Evolutionary conservation across 2,329 filamentous ascomycete genomes (phyloP), one percentile per base, ranked within the genome.

Genomic region (Emmonsiellopsis sp.): DNA sequence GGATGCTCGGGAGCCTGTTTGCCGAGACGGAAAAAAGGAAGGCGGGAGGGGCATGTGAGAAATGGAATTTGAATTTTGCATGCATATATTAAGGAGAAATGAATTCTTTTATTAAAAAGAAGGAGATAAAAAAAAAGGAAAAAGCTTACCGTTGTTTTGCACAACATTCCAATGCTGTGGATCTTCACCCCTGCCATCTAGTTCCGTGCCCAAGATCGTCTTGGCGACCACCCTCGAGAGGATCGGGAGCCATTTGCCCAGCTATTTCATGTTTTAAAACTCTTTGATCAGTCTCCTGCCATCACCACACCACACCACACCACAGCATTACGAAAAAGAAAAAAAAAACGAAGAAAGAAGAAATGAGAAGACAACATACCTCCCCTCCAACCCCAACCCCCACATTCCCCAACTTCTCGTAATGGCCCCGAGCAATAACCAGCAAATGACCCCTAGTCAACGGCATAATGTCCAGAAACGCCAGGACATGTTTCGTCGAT

Each of bases 391-490:
- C 86, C 46, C 67, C 66, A 1, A 79, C 71, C 0, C 75, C 77
- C 50, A 91, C 77, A 65, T 91, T 86, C 2, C 82, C 84, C 38
- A 96, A 76, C 67, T 91, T 95, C 58, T 84, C 80, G 54, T 83
- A 80, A 74, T 97, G 93, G 37, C 74, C 66, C 41, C 93, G 80
- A 7, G 90, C 87, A 52, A 86, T 88, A 35, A 97, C 79, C 0
- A 97, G 79, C 6, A 96, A 71, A 75, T 97, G 92, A 1, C 91
- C 91, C 0, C 77, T 77, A 0, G 87, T 86, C 50, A 97, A 81
- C 0, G 93, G 93, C 75, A 94, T 81, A 64, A 96, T 95, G 72
- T 97, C 92, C 62, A 97, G 79, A 71, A 97, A 97, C 42, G 90
- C 90, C 58, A 97, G 73, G 31, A 93, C 82, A 57, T 83, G 70